phyloP scores from a whole-genome alignment of 306 rosid genomes.

The Pueraria montana region DNA sequence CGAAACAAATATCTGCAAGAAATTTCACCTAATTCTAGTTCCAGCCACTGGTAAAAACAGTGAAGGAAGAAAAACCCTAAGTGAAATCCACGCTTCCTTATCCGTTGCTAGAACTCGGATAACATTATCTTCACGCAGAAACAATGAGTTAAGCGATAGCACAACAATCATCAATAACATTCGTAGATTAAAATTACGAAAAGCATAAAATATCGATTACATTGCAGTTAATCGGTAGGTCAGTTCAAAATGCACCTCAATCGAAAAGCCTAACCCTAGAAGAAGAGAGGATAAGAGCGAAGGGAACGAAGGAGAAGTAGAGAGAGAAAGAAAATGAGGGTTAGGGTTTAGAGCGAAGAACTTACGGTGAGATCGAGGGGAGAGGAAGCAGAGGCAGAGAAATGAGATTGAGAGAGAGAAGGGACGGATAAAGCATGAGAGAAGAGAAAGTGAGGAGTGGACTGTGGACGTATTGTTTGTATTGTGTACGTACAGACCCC shows the following conservation, averaged over 20 bases:
- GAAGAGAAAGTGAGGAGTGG: too few species aligned
- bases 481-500: too few species aligned
- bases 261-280: conserved; percentile 47
- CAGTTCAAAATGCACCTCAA: conserved; percentile 20
- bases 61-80: conserved; percentile 30
- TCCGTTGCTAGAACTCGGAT: not conserved
- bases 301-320: not conserved
- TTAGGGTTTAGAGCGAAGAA: conserved; percentile 35
- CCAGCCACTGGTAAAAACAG: not conserved
- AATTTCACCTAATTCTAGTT: not conserved
- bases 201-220: not conserved
- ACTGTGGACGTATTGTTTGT: too few species aligned
- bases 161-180: not conserved
- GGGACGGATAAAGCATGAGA: too few species aligned
- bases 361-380: conserved; percentile 41
- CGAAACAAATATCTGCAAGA: not conserved
- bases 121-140: not conserved
- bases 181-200: not conserved
- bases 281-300: not conserved
- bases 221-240: not conserved
- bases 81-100: not conserved
- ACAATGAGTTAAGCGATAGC: conserved; percentile 1
- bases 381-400: conserved; percentile 34
- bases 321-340: not conserved
- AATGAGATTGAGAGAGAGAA: conserved; percentile 27